Conservation (phyloP, 2,329 filamentous ascomycete species). For the Hyphodiscus sp. region DNA sequence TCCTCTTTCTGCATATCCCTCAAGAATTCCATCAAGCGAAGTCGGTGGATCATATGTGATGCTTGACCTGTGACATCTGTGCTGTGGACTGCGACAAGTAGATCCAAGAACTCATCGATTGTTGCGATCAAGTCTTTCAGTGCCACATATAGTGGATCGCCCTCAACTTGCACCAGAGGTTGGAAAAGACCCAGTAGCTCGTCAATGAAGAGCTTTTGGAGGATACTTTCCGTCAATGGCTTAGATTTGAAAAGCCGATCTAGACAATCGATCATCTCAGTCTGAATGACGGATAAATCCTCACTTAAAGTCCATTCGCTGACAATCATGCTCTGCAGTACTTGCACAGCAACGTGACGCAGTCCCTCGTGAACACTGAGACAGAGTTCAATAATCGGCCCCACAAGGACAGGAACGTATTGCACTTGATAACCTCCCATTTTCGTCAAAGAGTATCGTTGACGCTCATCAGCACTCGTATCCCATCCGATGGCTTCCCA, state of each 20-base stretch:
- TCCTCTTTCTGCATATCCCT: slow-evolving; percentile 96
- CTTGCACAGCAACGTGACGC: slow-evolving; percentile 82
- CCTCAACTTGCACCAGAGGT: slow-evolving; percentile 55
- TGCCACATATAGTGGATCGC: slow-evolving; percentile 69
- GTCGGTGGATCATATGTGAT: slow-evolving; percentile 76
- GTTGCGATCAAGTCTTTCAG: slow-evolving; percentile 75
- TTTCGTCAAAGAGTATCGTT: slow-evolving; percentile 69
- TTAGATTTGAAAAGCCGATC: slow-evolving; percentile 87
- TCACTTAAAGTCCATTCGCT: slow-evolving; percentile 97
- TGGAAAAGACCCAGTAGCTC: slow-evolving; percentile 80
- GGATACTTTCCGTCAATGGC: slow-evolving; percentile 76
- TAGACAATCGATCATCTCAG: slow-evolving; percentile 91
- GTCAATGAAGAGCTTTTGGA: slow-evolving; percentile 86
- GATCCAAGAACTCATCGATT: slow-evolving; percentile 83
- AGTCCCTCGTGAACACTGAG: slow-evolving; percentile 92
- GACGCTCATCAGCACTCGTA: slow-evolving; percentile 69
- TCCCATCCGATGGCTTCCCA: slow-evolving; percentile 99
- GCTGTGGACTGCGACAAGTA: slow-evolving; percentile 83
- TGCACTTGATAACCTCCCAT: slow-evolving; percentile 98
- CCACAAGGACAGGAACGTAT: slow-evolving; percentile 88
- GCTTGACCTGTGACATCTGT: slow-evolving; percentile 68
- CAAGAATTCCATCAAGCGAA: slow-evolving; percentile 92
- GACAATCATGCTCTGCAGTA: slow-evolving; percentile 95
- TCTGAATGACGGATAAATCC: slow-evolving; percentile 84
- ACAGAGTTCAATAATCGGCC: slow-evolving; percentile 87